Evolutionary conservation across 257 asterid genomes (phyloP).

Genomic region (Knoxia roxburghii): DNA sequence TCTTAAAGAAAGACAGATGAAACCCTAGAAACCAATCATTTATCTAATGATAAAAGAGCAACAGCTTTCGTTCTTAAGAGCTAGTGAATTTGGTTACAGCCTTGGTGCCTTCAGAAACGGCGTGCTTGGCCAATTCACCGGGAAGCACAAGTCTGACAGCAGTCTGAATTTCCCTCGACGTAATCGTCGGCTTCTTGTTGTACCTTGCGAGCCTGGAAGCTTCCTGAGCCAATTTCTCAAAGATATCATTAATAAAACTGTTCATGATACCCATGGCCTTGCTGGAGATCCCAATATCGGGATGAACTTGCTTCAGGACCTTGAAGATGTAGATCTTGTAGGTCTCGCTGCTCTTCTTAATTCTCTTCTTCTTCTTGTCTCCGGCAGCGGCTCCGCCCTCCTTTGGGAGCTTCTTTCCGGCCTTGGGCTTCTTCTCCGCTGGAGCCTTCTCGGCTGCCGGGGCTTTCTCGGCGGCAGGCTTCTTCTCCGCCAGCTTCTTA

Average conservation of each 20-base stretch:
- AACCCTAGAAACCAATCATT: not conserved
- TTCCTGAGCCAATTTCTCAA: slow-evolving; percentile 63
- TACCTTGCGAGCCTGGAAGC: slow-evolving; percentile 47
- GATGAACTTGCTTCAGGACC: slow-evolving; percentile 72
- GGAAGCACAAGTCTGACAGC: slow-evolving; percentile 66
- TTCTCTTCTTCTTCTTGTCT: slow-evolving; percentile 61
- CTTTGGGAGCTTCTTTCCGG: slow-evolving; percentile 67
- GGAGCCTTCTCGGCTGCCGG: slow-evolving; percentile 42
- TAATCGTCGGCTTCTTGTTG: slow-evolving; percentile 75
- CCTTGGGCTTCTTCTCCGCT: slow-evolving; percentile 63
- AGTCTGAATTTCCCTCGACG: slow-evolving; percentile 68
- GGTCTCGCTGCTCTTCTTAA: slow-evolving; percentile 46
- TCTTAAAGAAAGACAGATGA: not conserved
- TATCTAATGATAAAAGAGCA: not conserved
- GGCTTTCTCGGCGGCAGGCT: slow-evolving; percentile 55
- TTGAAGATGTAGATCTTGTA: slow-evolving; percentile 80
- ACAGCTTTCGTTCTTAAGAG: slow-evolving; percentile 15
- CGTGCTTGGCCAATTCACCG: slow-evolving; percentile 67
- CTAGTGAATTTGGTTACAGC: slow-evolving; percentile 79
- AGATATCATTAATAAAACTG: slow-evolving; percentile 68
- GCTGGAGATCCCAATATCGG: slow-evolving; percentile 71
- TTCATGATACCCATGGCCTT: slow-evolving; percentile 80
- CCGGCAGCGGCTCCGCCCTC: slow-evolving; percentile 42
- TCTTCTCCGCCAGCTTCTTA: slow-evolving; percentile 56
- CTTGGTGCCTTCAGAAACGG: slow-evolving; percentile 68